These are phyloP conservation scores for Zymoseptoria brevis DNA, from an alignment of 2,329 filamentous ascomycete genomes.

Conservation along the genomic window DNA sequence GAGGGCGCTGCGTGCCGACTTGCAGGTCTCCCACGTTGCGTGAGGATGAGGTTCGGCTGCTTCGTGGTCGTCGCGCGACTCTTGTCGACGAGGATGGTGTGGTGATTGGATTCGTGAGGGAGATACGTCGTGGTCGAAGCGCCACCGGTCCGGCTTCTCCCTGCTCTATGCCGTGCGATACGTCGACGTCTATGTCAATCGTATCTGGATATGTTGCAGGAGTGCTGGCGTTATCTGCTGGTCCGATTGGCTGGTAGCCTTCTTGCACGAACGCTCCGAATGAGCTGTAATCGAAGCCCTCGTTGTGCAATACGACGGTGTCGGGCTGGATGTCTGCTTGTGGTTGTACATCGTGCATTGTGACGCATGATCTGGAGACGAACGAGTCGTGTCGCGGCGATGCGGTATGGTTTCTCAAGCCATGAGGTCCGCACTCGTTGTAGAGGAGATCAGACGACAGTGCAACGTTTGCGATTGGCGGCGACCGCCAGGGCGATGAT, in stretches of 20 bases:
- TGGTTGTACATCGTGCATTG: conserved; percentile 20
- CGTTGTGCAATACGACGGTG: conserved; percentile 6
- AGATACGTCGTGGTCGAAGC: conserved; percentile 13
- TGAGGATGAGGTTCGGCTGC: conserved; percentile 8
- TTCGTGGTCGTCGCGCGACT: conserved; percentile 12
- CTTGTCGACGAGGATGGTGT: conserved; percentile 2
- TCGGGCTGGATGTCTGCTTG: conserved; percentile 15
- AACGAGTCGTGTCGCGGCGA: not conserved
- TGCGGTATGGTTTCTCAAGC: not conserved
- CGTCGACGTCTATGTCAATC: not conserved
- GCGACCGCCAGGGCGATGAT: conserved; percentile 3
- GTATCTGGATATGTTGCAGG: not conserved
- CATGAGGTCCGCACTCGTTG: not conserved
- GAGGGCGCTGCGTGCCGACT: not conserved
- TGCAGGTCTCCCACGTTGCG: conserved; percentile 1
- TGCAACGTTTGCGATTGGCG: not conserved
- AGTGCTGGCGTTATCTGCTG: conserved; percentile 3
- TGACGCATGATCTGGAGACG: conserved; percentile 9
- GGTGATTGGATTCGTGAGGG: not conserved
- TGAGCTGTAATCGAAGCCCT: not conserved
- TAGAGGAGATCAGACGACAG: not conserved
- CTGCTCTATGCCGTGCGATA: not conserved
- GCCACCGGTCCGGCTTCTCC: not conserved
- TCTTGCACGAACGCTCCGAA: conserved; percentile 15
- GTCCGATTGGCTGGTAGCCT: conserved; percentile 18